A percentile compares a stretch with the other conserved stretches of the same genome.
Conservation (phyloP, 306 rosid genomes). For the Malus sylvestris region DNA sequence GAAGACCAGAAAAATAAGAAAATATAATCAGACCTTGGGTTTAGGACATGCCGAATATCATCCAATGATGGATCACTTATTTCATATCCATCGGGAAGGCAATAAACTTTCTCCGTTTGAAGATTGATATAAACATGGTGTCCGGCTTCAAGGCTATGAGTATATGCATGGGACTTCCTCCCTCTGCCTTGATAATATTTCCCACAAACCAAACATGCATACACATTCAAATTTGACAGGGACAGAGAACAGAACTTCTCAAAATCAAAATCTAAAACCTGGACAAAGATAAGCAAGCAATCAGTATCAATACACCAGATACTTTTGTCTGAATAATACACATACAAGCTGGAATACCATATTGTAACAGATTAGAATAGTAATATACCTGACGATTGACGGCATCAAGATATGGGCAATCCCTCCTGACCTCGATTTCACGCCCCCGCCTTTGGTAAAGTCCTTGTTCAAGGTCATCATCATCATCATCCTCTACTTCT, state of each 20-base stretch:
- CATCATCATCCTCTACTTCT: conserved; percentile 46
- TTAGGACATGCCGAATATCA: conserved; percentile 88
- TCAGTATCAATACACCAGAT: background rate
- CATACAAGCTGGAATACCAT: background rate
- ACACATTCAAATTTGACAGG: conserved; percentile 80
- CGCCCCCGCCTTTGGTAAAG: conserved; percentile 41
- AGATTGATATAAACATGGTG: conserved; percentile 95
- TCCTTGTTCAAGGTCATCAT: conserved; percentile 44
- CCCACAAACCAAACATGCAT: conserved; percentile 94
- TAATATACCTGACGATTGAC: conserved; percentile 88
- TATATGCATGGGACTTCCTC: conserved; percentile 89
- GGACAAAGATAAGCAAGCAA: conserved; percentile 7
- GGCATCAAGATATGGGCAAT: conserved; percentile 93
- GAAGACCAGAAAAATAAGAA: background rate
- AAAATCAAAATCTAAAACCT: conserved; percentile 98
- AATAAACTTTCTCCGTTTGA: conserved; percentile 84
- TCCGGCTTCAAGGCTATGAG: conserved; percentile 97
- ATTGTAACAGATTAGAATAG: background rate
- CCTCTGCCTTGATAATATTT: conserved; percentile 98
- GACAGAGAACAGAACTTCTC: conserved; percentile 95
- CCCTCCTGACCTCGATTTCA: conserved; percentile 79
- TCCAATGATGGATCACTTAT: conserved; percentile 94
- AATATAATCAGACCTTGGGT: conserved; percentile 59
- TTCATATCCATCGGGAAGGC: conserved; percentile 98
- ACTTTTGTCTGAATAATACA: background rate